These are phyloP conservation scores for Saccharum spontaneum DNA, from an alignment of 176 grass and related monocot species.

Conservation along the genomic window DNA sequence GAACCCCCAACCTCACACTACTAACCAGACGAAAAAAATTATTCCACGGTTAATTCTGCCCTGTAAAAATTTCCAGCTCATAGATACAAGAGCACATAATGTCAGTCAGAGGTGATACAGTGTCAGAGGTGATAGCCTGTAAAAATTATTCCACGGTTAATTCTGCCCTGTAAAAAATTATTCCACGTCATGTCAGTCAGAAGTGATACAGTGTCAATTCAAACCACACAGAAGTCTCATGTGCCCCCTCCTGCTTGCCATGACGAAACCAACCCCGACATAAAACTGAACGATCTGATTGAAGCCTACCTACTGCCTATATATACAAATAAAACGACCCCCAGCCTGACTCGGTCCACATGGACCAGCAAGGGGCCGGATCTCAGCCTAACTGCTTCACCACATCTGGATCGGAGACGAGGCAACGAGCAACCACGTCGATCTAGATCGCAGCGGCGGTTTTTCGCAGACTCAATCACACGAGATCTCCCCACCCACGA, in stretches of 20 bases:
- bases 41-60: not conserved
- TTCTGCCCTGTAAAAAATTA: no score
- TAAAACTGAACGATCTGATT: not conserved
- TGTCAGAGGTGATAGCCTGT: no score
- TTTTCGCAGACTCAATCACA: not conserved
- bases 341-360: not conserved
- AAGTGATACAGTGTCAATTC: not conserved
- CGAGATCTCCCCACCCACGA: not conserved
- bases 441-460: slow-evolving; percentile 8
- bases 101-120: not conserved
- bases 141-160: no score
- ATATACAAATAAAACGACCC: not conserved
- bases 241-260: not conserved
- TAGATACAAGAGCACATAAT: not conserved
- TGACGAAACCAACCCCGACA: not conserved
- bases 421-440: slow-evolving; percentile 9
- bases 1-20: not conserved
- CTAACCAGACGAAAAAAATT: not conserved
- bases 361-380: not conserved
- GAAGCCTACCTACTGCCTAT: not conserved
- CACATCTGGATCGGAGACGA: slow-evolving; percentile 24
- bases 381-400: not conserved
- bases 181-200: not conserved
- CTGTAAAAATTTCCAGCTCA: not conserved
- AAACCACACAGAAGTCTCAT: not conserved